Base-by-base conservation (phyloP, 768 basidiomycete genomes). In the Chalciporus pseudorubinellus region DNA sequence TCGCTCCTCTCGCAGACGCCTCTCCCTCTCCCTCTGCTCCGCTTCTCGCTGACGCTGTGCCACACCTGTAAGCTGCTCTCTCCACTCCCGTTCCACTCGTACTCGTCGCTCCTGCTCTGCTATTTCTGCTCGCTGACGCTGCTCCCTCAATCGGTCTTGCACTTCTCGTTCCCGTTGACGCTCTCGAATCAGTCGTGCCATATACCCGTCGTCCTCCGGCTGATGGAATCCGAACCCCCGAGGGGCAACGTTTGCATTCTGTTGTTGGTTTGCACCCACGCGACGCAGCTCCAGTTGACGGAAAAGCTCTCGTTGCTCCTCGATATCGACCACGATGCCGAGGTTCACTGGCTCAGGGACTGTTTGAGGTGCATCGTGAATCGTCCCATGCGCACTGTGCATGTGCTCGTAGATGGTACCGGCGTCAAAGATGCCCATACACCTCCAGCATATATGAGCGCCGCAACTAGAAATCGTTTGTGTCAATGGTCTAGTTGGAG, bases 371-470 rank as follows among this genome's bases (percentile, higher is more conserved):
- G 61, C 57, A 11, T 51, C 66, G 13, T 68, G 42, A 18, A 67
- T 65, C n/a, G 59, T 57, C 28, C 67, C 70, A 55, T 76, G 75
- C 2, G 22, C 61, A 0, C 1, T 13, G 10, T 45, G 45, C 75
- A 81, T 73, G 41, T 80, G 79, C 0, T 9, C 1, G 41, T 76
- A 74, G 14, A 76, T 70, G 6, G 63, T 59, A 0, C 28, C 50
- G 0, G 3, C 18, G 0, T 51, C 52, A 42, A 83, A 83, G 5
- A 69, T 44, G 8, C 64, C 64, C 69, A 80, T 63, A 50, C 84
- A 85, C 8, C 65, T 64, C 90, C 89, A 92, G 56, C 89, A 92
- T 2, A 85, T 83, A 64, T 92, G 89, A 1, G 84, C 85, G 43
- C 79, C 75, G 63, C 89, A 92, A 43, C 78, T 84, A 29, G 19